Conservation (phyloP, 257 asterid genomes). For the Orobanche coerulescens region DNA sequence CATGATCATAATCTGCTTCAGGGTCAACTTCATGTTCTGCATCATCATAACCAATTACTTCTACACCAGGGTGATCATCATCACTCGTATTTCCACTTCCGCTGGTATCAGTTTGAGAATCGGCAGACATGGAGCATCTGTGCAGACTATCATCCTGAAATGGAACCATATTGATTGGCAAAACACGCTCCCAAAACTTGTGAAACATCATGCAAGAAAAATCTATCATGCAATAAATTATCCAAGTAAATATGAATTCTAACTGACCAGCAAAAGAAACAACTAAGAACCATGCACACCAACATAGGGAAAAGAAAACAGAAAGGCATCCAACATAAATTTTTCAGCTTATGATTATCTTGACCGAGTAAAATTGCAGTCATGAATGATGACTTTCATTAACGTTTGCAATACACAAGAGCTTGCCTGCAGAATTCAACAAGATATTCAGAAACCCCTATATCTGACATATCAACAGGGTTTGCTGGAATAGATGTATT, state of each 20-base stretch:
- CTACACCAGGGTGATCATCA: slow-evolving; percentile 50
- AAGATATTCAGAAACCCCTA: slow-evolving; percentile 15
- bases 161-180: slow-evolving; percentile 16
- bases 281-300: slow-evolving; percentile 7
- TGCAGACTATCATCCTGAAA: slow-evolving; percentile 67
- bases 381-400: slow-evolving; percentile 10
- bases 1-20: slow-evolving; percentile 60
- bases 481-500: slow-evolving; percentile 8
- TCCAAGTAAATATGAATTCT: slow-evolving; percentile 13
- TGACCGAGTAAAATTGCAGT: neutral
- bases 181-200: slow-evolving; percentile 10
- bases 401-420: neutral
- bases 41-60: slow-evolving; percentile 71
- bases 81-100: slow-evolving; percentile 65
- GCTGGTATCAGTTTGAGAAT: slow-evolving; percentile 66
- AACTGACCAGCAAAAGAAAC: slow-evolving; percentile 11
- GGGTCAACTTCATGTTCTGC: slow-evolving; percentile 75
- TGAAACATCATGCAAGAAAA: slow-evolving; percentile 1
- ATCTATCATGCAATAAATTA: slow-evolving; percentile 7
- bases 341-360: neutral
- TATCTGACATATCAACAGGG: neutral
- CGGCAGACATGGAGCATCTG: slow-evolving; percentile 78
- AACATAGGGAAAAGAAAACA: slow-evolving; percentile 10
- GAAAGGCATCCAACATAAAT: neutral
- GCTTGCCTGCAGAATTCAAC: slow-evolving; percentile 13